phyloP scores from a whole-genome alignment of 257 asterid species.

The Eucommia ulmoides region DNA sequence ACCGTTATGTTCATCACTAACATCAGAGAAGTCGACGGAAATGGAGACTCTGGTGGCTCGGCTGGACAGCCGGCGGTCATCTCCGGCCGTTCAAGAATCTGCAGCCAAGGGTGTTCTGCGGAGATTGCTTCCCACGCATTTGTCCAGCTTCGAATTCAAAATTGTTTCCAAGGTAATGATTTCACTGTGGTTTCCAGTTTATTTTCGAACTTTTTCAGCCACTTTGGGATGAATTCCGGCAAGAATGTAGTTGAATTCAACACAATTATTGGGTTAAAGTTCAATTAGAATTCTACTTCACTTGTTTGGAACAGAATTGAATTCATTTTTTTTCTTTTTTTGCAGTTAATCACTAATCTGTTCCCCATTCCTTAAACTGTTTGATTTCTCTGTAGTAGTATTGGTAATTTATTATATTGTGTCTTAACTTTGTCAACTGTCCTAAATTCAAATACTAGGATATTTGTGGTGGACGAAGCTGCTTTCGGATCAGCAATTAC shows the following conservation, averaged over 20 bases:
- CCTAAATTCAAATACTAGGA: slow-evolving; percentile 32
- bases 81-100: slow-evolving; percentile 50
- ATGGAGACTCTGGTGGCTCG: slow-evolving; percentile 38
- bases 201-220: too few species aligned
- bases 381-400: neutral
- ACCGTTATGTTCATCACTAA: slow-evolving; percentile 15
- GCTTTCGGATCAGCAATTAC: slow-evolving; percentile 70
- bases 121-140: slow-evolving; percentile 78
- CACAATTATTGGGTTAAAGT: too few species aligned
- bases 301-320: neutral
- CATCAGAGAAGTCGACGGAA: slow-evolving; percentile 39
- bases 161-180: slow-evolving; percentile 70
- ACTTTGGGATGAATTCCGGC: too few species aligned
- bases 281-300: neutral
- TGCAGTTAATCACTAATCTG: neutral
- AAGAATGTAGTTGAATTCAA: too few species aligned
- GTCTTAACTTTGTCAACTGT: neutral
- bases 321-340: too few species aligned
- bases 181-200: too few species aligned
- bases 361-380: neutral
- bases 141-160: slow-evolving; percentile 44
- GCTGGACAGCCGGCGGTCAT: slow-evolving; percentile 37
- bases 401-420: neutral
- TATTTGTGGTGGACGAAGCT: slow-evolving; percentile 59
- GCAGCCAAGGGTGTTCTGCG: slow-evolving; percentile 78